Percentiles rank a stretch among this genome's conserved stretches.
phyloP scores from a whole-genome alignment of 2,329 filamentous ascomycete genomes.

The Didymella pomorum region DNA sequence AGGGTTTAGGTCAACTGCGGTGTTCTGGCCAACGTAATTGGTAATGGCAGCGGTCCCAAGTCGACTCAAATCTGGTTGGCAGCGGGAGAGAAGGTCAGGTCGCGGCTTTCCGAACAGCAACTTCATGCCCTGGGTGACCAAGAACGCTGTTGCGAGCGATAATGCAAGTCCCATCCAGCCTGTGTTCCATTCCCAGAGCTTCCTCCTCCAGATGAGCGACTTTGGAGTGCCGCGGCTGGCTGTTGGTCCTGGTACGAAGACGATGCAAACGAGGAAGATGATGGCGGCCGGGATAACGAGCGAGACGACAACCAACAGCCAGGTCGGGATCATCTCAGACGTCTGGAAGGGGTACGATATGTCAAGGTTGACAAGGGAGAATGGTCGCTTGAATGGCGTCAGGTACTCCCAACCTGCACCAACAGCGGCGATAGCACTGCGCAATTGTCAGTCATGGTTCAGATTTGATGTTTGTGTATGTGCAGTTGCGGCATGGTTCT shows the following conservation, averaged over 20 bases:
- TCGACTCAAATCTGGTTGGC: constrained; percentile 74
- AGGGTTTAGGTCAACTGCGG: constrained; percentile 55
- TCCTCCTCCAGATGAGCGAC: constrained; percentile 75
- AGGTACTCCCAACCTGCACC: constrained; percentile 67
- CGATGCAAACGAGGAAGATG: constrained; percentile 72
- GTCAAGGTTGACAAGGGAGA: constrained; percentile 74
- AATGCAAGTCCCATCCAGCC: constrained; percentile 84
- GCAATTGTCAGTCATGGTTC: constrained; percentile 21
- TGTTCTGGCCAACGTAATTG: constrained; percentile 55
- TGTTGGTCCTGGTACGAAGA: constrained; percentile 75
- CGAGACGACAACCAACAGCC: constrained; percentile 69
- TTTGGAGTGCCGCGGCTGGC: constrained; percentile 69
- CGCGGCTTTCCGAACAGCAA: constrained; percentile 71
- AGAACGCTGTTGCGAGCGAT: constrained; percentile 74
- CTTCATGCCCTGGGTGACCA: constrained; percentile 88
- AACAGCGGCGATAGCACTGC: constrained; percentile 64
- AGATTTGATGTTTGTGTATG: neutral
- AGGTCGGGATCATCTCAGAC: constrained; percentile 75
- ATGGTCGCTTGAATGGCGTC: constrained; percentile 72
- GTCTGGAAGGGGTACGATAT: constrained; percentile 80
- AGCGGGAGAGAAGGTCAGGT: constrained; percentile 72
- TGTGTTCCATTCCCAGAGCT: constrained; percentile 89
- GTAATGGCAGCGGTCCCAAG: constrained; percentile 65
- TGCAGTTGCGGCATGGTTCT: neutral
- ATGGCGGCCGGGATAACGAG: constrained; percentile 71